A percentile compares a stretch with the other conserved stretches of the same genome.
phyloP scores from a whole-genome alignment of 2,329 filamentous ascomycete species.

The Colletotrichum coccodes region DNA sequence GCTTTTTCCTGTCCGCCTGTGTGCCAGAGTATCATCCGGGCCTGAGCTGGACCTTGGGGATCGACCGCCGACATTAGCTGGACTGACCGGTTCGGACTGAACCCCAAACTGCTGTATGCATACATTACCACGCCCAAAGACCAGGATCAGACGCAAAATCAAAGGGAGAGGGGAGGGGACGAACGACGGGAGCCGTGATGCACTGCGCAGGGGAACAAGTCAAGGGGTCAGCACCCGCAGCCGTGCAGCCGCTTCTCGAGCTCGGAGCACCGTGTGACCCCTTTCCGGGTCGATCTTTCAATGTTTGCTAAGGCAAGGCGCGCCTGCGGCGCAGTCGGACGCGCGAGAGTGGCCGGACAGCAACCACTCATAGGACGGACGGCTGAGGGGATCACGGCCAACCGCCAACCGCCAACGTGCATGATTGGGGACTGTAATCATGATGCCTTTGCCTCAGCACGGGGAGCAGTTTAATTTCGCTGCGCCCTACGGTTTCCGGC shows the following conservation, averaged over 20 bases:
- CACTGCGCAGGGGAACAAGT: conserved; percentile 14
- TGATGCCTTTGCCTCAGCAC: conserved; percentile 16
- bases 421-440: conserved; percentile 4
- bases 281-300: conserved; percentile 14
- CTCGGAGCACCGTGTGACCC: conserved; percentile 25
- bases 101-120: not conserved
- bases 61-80: conserved; percentile 4
- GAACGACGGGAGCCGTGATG: conserved; percentile 2
- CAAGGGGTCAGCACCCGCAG: not conserved
- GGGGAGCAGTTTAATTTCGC: conserved; percentile 21
- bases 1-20: not conserved
- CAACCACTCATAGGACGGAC: not conserved
- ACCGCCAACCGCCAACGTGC: conserved; percentile 19
- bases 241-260: conserved; percentile 21
- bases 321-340: not conserved
- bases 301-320: conserved; percentile 7
- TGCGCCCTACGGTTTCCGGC: conserved; percentile 7
- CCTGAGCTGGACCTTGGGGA: not conserved
- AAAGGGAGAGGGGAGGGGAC: not conserved
- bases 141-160: not conserved
- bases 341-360: not conserved
- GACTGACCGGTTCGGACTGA: not conserved
- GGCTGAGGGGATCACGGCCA: conserved; percentile 4
- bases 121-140: not conserved
- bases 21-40: not conserved